Conservation (phyloP, 2,329 filamentous ascomycete species). For the Talaromyces sp. region DNA sequence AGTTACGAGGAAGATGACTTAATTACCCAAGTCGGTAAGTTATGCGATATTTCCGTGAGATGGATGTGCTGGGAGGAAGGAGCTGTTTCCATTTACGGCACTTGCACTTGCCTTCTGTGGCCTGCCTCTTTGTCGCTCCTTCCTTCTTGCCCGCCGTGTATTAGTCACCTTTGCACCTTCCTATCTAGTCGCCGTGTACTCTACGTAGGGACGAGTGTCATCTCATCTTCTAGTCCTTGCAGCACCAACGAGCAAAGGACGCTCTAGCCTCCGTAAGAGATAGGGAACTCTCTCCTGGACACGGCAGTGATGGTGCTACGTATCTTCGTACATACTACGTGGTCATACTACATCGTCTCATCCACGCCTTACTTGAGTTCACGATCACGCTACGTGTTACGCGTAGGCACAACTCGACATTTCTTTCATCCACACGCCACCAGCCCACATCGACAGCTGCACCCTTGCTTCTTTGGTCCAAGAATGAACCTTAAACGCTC, state of each 20-base stretch:
- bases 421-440: conserved; percentile 4
- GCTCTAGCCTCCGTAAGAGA: background rate
- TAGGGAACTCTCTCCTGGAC: background rate
- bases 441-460: background rate
- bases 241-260: background rate
- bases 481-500: conserved; percentile 1
- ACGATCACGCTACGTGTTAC: background rate
- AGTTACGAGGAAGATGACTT: background rate
- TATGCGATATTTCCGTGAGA: background rate
- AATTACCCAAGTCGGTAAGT: no score
- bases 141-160: background rate
- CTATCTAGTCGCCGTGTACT: background rate
- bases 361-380: background rate
- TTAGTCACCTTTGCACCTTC: background rate
- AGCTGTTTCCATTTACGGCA: no score
- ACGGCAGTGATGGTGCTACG: background rate
- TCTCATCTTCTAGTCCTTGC: background rate
- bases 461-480: background rate
- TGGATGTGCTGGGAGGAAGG: background rate
- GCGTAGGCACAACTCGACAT: background rate
- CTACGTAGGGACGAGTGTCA: background rate
- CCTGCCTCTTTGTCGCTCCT: background rate
- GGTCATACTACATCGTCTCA: background rate
- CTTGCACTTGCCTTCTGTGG: background rate
- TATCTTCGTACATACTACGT: background rate